phyloP scores from a whole-genome alignment of 352 stramenopile genomes.

The Pythium myriotylum region DNA sequence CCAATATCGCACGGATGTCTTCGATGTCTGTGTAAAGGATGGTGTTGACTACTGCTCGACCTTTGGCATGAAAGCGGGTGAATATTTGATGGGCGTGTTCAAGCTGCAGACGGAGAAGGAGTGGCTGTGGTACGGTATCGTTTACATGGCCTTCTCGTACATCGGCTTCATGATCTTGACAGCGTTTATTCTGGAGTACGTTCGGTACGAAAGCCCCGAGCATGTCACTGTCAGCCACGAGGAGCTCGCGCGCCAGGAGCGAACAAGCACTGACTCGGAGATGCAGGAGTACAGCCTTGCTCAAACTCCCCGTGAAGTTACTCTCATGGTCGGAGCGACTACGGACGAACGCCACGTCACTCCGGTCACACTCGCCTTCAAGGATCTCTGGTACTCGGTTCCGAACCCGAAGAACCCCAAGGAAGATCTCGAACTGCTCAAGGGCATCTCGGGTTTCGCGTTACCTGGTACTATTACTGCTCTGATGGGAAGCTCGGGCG shows the following conservation, averaged over 20 bases:
- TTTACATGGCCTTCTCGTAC: constrained; percentile 24
- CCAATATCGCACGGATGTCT: constrained; percentile 23
- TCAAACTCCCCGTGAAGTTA: not conserved
- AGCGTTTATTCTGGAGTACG: constrained; percentile 29
- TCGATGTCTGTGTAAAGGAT: constrained; percentile 17
- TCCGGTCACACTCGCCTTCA: constrained; percentile 45
- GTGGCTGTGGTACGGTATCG: constrained; percentile 22
- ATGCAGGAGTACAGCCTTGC: not conserved
- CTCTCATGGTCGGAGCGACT: not conserved
- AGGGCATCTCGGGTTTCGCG: constrained; percentile 49
- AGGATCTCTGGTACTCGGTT: constrained; percentile 46
- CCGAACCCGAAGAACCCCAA: constrained; percentile 24
- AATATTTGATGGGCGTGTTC: constrained; percentile 24
- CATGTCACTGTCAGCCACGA: too few species aligned
- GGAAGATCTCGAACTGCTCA: constrained; percentile 49
- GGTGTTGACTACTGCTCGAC: constrained; percentile 26
- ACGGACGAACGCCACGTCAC: not conserved
- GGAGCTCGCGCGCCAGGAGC: not conserved
- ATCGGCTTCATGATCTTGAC: constrained; percentile 24
- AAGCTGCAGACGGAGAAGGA: constrained; percentile 8
- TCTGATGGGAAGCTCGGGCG: constrained; percentile 68
- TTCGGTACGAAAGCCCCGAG: constrained; percentile 10
- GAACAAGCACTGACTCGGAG: not conserved
- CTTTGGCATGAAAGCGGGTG: constrained; percentile 19
- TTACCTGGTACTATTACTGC: constrained; percentile 57